phyloP scores from a whole-genome alignment of 164 flowering plant genomes.

The Chimonanthus salicifolius region DNA sequence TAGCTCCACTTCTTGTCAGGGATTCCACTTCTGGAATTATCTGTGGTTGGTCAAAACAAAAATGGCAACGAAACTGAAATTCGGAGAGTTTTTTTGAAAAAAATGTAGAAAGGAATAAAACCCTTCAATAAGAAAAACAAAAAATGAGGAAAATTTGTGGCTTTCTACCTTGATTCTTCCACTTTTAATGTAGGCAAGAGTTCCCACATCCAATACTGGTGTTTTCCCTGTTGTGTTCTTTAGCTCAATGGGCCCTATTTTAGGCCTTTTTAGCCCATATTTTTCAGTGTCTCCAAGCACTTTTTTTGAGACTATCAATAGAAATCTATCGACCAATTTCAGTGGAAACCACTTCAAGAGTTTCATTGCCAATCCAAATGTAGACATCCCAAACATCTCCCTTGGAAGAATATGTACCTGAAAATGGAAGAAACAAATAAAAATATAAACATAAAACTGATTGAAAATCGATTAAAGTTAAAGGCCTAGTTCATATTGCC shows the following conservation, averaged over 20 bases:
- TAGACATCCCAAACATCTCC: conserved; percentile 44
- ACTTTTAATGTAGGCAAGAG: conserved; percentile 29
- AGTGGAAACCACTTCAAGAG: conserved; percentile 47
- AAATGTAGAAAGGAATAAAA: too few species aligned
- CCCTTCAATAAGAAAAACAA: too few species aligned
- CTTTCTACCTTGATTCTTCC: conserved; percentile 30
- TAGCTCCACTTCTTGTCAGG: conserved; percentile 26
- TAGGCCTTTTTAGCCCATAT: conserved; percentile 42
- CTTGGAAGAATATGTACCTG: conserved; percentile 54
- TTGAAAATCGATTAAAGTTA: background rate
- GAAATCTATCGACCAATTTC: conserved; percentile 35
- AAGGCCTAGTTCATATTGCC: background rate
- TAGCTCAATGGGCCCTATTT: conserved; percentile 43
- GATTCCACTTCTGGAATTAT: conserved; percentile 25
- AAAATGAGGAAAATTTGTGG: background rate
- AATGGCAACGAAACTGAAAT: too few species aligned
- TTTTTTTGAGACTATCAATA: conserved; percentile 31
- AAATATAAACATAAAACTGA: background rate
- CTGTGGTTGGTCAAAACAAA: conserved; percentile 10
- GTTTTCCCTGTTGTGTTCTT: conserved; percentile 34
- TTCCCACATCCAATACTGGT: conserved; percentile 39
- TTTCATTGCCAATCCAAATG: conserved; percentile 43
- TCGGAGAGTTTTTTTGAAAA: too few species aligned
- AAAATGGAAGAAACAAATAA: conserved; percentile 6
- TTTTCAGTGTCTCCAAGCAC: conserved; percentile 30